Percentiles rank a stretch among this genome's conserved stretches.
Conservation (phyloP, 495 filamentous ascomycete genomes). For the Podospora didyma region DNA sequence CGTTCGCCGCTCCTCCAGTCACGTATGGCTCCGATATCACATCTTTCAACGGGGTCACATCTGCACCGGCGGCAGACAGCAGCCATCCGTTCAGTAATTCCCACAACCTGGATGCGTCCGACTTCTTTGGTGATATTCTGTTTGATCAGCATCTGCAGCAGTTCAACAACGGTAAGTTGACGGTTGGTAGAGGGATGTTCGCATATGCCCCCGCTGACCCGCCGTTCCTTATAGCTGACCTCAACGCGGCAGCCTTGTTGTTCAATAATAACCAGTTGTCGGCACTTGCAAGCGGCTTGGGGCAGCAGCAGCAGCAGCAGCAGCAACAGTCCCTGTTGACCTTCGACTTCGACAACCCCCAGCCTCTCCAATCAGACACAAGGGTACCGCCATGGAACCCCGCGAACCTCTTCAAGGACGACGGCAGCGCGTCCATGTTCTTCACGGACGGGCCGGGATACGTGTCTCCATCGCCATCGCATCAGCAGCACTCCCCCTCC, state of each 20-base stretch:
- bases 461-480: slow-evolving; percentile 26
- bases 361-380: slow-evolving; percentile 25
- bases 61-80: neutral
- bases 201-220: neutral
- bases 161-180: neutral
- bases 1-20: neutral
- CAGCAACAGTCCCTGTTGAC: slow-evolving; percentile 13
- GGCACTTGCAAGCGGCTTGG: neutral
- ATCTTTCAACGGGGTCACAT: neutral
- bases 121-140: neutral
- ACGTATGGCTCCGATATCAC: slow-evolving; percentile 16
- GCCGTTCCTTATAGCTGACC: slow-evolving; percentile 4
- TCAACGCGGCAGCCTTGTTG: slow-evolving; percentile 8
- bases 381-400: slow-evolving; percentile 39
- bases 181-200: neutral
- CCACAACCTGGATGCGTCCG: neutral
- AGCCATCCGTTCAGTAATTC: neutral
- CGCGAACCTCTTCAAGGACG: slow-evolving; percentile 24
- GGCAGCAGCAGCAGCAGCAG: slow-evolving; percentile 4
- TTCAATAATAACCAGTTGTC: slow-evolving; percentile 2
- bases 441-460: slow-evolving; percentile 32
- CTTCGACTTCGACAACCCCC: slow-evolving; percentile 30
- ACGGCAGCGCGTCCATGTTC: slow-evolving; percentile 28
- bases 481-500: slow-evolving; percentile 26
- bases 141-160: neutral